Conservation (phyloP, 306 rosid species). For the Trifolium subterraneum region DNA sequence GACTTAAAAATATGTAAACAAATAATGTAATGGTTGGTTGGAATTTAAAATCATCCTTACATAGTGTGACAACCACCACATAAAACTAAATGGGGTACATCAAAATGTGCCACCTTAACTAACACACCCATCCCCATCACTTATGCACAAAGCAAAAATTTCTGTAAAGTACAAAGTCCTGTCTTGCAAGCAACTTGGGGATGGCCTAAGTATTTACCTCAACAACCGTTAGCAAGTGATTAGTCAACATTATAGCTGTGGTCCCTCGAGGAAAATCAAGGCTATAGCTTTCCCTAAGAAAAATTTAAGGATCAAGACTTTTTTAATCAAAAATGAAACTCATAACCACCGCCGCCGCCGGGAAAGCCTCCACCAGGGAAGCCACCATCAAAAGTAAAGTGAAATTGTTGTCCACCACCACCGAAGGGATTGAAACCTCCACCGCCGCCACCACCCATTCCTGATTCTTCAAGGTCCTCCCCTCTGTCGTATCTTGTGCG, state of each 20-base stretch:
- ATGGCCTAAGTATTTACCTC: constrained; percentile 48
- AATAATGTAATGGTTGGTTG: constrained; percentile 33
- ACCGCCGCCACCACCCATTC: constrained; percentile 62
- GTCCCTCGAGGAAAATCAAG: constrained; percentile 46
- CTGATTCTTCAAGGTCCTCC: constrained; percentile 92
- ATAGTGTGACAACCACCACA: constrained; percentile 37
- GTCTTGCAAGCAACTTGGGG: constrained; percentile 44
- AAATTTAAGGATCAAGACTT: constrained; percentile 17
- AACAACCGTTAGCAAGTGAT: constrained; percentile 56
- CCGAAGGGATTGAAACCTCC: constrained; percentile 95
- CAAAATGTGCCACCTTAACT: constrained; percentile 48
- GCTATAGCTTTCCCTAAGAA: constrained; percentile 32
- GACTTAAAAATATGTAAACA: constrained; percentile 36
- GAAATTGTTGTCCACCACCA: constrained; percentile 77
- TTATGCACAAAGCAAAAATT: constrained; percentile 40
- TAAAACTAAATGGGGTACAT: constrained; percentile 37
- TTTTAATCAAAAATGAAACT: constrained; percentile 66
- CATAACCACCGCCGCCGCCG: constrained; percentile 76
- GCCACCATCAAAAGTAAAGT: constrained; percentile 73
- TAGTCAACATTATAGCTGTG: constrained; percentile 50
- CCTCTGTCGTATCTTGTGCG: constrained; percentile 91
- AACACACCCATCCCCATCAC: constrained; percentile 40
- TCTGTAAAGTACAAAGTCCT: constrained; percentile 41
- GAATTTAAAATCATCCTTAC: constrained; percentile 34
- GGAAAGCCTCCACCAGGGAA: constrained; percentile 74